Conservation (phyloP, 164 flowering plant species). For the Malania oleifera region DNA sequence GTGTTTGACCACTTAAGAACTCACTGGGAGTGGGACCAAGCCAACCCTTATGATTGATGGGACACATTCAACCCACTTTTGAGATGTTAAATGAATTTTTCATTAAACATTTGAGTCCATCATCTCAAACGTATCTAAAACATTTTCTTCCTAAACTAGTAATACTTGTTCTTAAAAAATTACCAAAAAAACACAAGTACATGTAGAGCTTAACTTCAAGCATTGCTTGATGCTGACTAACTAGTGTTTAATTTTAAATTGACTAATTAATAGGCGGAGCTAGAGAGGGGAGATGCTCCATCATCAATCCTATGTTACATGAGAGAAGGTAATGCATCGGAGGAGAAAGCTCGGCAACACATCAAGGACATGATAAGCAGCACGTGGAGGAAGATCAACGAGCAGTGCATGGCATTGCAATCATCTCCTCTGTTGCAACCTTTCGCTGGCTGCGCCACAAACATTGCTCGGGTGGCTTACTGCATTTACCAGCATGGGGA, state of each 20-base stretch:
- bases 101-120: too few relatives aligned
- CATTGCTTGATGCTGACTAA: too few relatives aligned
- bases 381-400: slow-evolving; percentile 33
- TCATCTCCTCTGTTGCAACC: slow-evolving; percentile 4
- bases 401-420: background rate
- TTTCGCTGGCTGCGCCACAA: slow-evolving; percentile 11
- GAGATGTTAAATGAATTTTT: too few relatives aligned
- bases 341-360: slow-evolving; percentile 22
- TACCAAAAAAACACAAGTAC: too few relatives aligned
- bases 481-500: slow-evolving; percentile 35
- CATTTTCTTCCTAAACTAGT: too few relatives aligned
- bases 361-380: slow-evolving; percentile 17
- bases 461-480: slow-evolving; percentile 26
- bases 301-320: slow-evolving; percentile 35
- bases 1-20: too few relatives aligned
- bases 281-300: slow-evolving; percentile 41
- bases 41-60: too few relatives aligned
- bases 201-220: too few relatives aligned
- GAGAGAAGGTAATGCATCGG: slow-evolving; percentile 27
- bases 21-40: too few relatives aligned
- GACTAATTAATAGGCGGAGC: slow-evolving; percentile 38
- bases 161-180: too few relatives aligned
- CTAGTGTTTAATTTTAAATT: background rate
- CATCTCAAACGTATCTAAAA: too few relatives aligned
- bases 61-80: too few relatives aligned